A percentile compares a stretch with the other conserved stretches of the same genome.
phyloP scores from a whole-genome alignment of 495 filamentous ascomycete genomes.

The Neurospora hispaniola region DNA sequence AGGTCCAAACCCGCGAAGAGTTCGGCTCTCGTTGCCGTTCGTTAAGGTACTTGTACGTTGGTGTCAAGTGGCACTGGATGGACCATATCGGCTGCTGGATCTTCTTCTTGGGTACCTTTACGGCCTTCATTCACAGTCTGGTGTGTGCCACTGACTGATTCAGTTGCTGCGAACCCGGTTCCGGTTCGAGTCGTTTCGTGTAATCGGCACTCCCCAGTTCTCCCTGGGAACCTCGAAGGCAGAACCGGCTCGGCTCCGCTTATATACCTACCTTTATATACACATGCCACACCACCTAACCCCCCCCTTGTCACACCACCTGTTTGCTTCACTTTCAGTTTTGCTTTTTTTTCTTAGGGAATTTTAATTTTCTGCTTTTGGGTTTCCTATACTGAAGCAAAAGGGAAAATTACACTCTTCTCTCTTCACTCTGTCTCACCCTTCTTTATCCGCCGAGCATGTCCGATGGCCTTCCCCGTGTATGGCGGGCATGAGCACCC shows the following conservation, averaged over 20 bases:
- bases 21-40: not conserved
- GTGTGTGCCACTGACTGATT: not conserved
- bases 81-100: not conserved
- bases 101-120: not conserved
- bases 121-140: not conserved
- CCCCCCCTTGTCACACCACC: not conserved
- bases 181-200: not conserved
- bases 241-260: not conserved
- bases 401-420: not conserved
- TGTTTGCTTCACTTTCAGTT: not conserved
- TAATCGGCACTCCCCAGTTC: not conserved
- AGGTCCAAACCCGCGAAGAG: not conserved
- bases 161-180: not conserved
- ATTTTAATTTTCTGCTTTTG: not conserved
- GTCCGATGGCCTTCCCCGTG: constrained; percentile 24
- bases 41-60: not conserved
- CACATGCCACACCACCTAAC: not conserved
- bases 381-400: not conserved
- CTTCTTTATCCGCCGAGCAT: constrained; percentile 13
- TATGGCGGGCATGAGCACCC: constrained; percentile 22
- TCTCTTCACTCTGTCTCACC: not conserved
- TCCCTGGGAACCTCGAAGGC: not conserved
- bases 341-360: not conserved
- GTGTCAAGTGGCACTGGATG: not conserved
- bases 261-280: not conserved